phyloP scores from a whole-genome alignment of 345 rosid genomes.

The Arabis hirsuta region DNA sequence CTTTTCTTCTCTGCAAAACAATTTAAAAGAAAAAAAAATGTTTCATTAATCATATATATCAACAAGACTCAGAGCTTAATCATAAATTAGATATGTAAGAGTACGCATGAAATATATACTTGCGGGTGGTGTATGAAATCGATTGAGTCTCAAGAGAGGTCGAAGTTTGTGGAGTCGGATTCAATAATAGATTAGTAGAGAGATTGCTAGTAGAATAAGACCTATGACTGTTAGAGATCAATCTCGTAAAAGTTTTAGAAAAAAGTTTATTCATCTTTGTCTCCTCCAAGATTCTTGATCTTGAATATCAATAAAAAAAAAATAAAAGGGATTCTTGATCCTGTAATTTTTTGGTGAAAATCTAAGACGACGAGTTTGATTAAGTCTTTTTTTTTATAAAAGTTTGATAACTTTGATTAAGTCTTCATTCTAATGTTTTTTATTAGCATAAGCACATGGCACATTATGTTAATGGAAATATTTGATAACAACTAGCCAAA shows the following conservation, averaged over 20 bases:
- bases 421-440: background rate
- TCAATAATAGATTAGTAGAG: conserved; percentile 20
- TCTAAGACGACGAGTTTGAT: background rate
- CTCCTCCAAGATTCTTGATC: conserved; percentile 11
- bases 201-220: conserved; percentile 18
- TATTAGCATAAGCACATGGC: background rate
- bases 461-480: background rate
- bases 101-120: conserved; percentile 28
- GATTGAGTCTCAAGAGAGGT: conserved; percentile 40
- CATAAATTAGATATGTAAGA: background rate
- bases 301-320: background rate
- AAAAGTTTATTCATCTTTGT: conserved; percentile 37
- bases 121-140: conserved; percentile 37
- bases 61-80: conserved; percentile 11
- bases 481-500: background rate
- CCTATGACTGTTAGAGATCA: conserved; percentile 23
- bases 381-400: no score
- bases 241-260: conserved; percentile 50
- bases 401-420: background rate
- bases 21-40: background rate
- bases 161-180: background rate
- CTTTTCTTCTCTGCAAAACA: conserved; percentile 40
- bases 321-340: background rate
- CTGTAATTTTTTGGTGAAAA: background rate
- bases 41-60: background rate